Percentiles rank a stretch among this genome's conserved stretches.
Conservation (phyloP, 2,329 filamentous ascomycete genomes). For the Nigrospora sphaerica region DNA sequence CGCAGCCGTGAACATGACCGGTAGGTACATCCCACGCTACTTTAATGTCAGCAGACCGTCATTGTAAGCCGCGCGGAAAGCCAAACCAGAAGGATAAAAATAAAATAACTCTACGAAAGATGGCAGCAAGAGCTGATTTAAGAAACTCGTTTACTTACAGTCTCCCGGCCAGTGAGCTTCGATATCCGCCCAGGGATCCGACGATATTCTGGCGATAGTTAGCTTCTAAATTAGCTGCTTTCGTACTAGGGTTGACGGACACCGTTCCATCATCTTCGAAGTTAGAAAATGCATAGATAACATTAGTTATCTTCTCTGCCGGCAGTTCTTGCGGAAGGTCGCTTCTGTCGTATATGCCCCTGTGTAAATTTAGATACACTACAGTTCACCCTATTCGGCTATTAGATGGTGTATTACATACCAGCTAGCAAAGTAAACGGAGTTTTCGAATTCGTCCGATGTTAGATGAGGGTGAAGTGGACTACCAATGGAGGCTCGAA, state of each 20-base stretch:
- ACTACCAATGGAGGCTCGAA: too few relatives aligned
- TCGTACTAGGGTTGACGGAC: conserved; percentile 11
- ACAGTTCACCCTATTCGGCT: too few relatives aligned
- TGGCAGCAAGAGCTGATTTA: too few relatives aligned
- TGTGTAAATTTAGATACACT: neutral
- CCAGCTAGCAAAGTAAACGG: neutral
- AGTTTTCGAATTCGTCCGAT: neutral
- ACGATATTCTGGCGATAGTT: conserved; percentile 33
- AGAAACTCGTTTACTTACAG: too few relatives aligned
- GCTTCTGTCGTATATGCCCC: conserved; percentile 26
- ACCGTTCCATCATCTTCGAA: conserved; percentile 39
- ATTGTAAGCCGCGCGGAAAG: too few relatives aligned
- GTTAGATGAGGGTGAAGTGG: too few relatives aligned
- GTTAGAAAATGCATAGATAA: conserved; percentile 55
- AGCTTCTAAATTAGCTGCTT: too few relatives aligned
- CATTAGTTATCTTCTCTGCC: conserved; percentile 61
- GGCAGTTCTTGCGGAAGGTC: conserved; percentile 63
- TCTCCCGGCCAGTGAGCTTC: conserved; percentile 50
- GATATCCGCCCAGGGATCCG: conserved; percentile 55
- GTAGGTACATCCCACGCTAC: conserved; percentile 20
- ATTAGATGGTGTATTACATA: neutral
- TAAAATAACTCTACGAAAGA: too few relatives aligned
- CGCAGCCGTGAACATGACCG: conserved; percentile 66
- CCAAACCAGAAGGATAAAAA: too few relatives aligned
- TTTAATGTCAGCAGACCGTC: too few relatives aligned